Conservation (phyloP, 2,329 filamentous ascomycete species). For the Cladosporium sp. region DNA sequence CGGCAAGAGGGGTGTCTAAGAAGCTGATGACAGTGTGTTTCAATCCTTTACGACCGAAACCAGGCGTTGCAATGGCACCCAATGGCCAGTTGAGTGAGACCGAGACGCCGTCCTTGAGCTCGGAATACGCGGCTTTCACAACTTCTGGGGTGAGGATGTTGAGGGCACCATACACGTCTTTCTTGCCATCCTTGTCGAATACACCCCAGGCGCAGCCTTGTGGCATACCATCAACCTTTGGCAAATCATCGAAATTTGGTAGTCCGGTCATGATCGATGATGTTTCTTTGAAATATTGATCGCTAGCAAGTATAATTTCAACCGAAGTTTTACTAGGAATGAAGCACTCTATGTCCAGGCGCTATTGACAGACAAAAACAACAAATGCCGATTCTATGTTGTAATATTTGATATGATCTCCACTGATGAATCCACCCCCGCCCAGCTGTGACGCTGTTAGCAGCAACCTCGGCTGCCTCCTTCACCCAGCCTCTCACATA, state of each 20-base stretch:
- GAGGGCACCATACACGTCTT: conserved; percentile 42
- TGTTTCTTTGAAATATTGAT: no score
- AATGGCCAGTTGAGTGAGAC: conserved; percentile 40
- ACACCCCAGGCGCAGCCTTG: conserved; percentile 42
- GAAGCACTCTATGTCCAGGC: no score
- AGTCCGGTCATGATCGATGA: conserved; percentile 22
- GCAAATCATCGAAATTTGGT: conserved; percentile 40
- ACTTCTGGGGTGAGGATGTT: conserved; percentile 44
- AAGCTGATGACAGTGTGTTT: conserved; percentile 34
- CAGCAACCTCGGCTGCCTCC: conserved; percentile 6
- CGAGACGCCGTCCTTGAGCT: conserved; percentile 39
- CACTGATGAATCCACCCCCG: neutral
- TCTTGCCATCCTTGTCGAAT: conserved; percentile 41
- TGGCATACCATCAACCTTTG: conserved; percentile 38
- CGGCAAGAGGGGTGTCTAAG: conserved; percentile 30
- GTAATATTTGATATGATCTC: neutral
- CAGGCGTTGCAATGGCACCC: conserved; percentile 33
- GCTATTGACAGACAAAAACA: no score
- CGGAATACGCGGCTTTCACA: conserved; percentile 38
- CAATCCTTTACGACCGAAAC: conserved; percentile 32
- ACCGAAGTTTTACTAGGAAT: no score
- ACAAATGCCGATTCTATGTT: neutral
- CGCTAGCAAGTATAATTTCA: no score
- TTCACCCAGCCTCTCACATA: neutral
- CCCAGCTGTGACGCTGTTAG: neutral